A percentile compares a stretch with the other conserved stretches of the same genome.
Conservation (phyloP, 352 stramenopile species). For the Thraustotheca clavata region DNA sequence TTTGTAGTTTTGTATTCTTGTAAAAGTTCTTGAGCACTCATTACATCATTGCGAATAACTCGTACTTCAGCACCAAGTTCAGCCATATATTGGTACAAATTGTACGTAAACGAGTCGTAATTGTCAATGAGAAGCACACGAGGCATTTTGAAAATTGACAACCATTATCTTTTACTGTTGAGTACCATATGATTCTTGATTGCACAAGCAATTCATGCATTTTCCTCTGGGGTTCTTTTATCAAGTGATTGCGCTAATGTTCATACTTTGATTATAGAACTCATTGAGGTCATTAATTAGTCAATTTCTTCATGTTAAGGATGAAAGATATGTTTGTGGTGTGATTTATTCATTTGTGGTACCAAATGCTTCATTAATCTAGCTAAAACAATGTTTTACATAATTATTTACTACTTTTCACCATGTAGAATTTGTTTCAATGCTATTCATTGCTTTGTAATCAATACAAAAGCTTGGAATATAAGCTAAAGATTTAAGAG, state of each 20-base stretch:
- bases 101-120: slow-evolving; percentile 89
- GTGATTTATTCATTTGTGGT: too few species aligned
- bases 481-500: too few species aligned
- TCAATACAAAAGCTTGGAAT: too few species aligned
- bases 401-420: too few species aligned
- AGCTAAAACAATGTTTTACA: too few species aligned
- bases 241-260: slow-evolving; percentile 1
- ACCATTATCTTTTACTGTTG: neutral
- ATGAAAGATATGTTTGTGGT: too few species aligned
- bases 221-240: neutral
- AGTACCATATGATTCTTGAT: neutral
- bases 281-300: too few species aligned
- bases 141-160: neutral
- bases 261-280: too few species aligned
- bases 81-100: slow-evolving; percentile 86
- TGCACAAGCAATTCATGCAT: neutral
- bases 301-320: too few species aligned
- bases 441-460: too few species aligned
- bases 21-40: slow-evolving; percentile 70
- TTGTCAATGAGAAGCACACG: slow-evolving; percentile 82
- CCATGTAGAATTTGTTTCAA: too few species aligned
- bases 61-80: slow-evolving; percentile 71
- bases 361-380: too few species aligned
- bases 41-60: slow-evolving; percentile 77
- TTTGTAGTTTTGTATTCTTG: slow-evolving; percentile 28